Base-by-base conservation (phyloP, 1,284 basidiomycete species). In the Veloboletus limbatus region DNA sequence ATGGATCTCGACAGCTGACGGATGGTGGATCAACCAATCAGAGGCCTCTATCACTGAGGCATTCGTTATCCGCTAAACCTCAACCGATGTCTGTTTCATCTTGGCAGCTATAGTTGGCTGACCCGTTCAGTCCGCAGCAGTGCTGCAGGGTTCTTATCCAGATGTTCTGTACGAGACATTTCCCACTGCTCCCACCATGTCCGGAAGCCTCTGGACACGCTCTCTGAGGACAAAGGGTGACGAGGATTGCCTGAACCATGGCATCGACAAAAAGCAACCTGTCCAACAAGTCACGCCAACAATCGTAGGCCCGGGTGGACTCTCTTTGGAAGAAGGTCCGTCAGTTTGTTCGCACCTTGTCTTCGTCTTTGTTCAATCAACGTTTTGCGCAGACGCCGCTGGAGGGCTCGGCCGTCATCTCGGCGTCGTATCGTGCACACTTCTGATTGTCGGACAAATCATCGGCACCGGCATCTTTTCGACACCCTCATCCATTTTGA, bases 401-500 rank as follows among this genome's bases (percentile, higher is more conserved):
- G 75, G 76, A 22, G 75, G 75, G 13, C 73, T 78, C 60, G 76
- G 76, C 1, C 69, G 76, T 37, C 74, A 78, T 57, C 60, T 77
- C 0, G 75, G 75, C 3, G 62, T 78, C 6, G 70, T 70, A 44
- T 76, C 71, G 24, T 77, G 75, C 49, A 77, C 76, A 1, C 68
- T 78, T 48, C 62, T 77, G 9, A 75, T 65, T 26, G 70, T 80
- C 24, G 78, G 78, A 2, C 64, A 68, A 21, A 75, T 81, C 41
- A 78, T 81, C 39, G 81, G 81, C 0, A 81, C 81, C 0, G 81
- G 80, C 7, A 79, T 82, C 47, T 83, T 83, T 62, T 79, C 80
- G 1, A 82, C 81, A 0, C 78, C 80, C 0, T 78, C 78, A 0
- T 78, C 76, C 0, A 82, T 83, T 54, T 54, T 80, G 24, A 59